phyloP scores from a whole-genome alignment of 2,329 filamentous ascomycete genomes.

The Tolypocladium tundrense region DNA sequence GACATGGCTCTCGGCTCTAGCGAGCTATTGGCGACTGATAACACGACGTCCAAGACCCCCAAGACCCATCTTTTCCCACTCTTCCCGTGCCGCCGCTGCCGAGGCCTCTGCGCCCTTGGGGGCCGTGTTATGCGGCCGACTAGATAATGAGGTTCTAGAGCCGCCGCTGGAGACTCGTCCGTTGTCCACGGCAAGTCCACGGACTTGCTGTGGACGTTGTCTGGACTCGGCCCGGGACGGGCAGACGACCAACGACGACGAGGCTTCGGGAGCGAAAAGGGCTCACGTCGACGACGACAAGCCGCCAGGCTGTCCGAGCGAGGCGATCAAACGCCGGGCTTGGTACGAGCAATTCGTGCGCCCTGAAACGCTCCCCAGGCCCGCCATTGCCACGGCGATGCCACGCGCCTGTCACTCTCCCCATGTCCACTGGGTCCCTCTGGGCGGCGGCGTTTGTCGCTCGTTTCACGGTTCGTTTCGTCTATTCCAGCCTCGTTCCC shows the following conservation, averaged over 20 bases:
- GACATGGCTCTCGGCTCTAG: neutral
- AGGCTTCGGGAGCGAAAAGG: neutral
- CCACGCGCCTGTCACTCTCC: neutral
- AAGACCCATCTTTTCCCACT: neutral
- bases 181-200: neutral
- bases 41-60: neutral
- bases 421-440: neutral
- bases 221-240: neutral
- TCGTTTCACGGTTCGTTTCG: neutral
- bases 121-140: neutral
- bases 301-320: neutral
- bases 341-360: neutral
- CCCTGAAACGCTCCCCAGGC: neutral
- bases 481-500: neutral
- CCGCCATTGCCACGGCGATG: neutral
- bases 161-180: neutral
- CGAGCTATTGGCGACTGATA: neutral
- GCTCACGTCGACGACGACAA: neutral
- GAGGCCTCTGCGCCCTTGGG: neutral
- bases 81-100: slow-evolving; percentile 2
- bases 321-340: neutral
- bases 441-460: neutral
- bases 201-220: neutral
- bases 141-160: neutral
- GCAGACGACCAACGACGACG: neutral